phyloP scores from a whole-genome alignment of 169 alveolate genomes.

The Besnoitia besnoiti region DNA sequence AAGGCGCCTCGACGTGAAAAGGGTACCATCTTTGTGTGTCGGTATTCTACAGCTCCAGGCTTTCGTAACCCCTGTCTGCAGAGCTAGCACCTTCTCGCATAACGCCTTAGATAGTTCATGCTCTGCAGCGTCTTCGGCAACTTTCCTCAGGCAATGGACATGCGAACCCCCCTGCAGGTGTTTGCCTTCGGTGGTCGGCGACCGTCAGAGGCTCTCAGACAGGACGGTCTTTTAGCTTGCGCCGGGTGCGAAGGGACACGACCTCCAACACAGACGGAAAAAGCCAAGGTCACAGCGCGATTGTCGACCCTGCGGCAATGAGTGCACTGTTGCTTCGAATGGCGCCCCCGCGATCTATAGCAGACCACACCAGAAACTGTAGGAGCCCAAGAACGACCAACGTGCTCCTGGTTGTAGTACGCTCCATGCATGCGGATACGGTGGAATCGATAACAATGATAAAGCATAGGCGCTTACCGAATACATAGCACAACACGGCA shows the following conservation, averaged over 20 bases:
- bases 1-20: too few relatives aligned
- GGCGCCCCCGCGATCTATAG: not conserved
- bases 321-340: slow-evolving; percentile 22
- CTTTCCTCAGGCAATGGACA: too few relatives aligned
- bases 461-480: too few relatives aligned
- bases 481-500: too few relatives aligned
- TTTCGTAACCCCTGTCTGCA: too few relatives aligned
- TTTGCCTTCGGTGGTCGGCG: not conserved
- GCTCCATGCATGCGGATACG: too few relatives aligned
- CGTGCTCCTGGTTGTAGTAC: not conserved
- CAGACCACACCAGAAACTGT: not conserved
- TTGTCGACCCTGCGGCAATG: not conserved
- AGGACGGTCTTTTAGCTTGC: not conserved
- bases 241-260: not conserved
- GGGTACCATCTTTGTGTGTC: too few relatives aligned
- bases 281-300: not conserved
- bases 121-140: too few relatives aligned
- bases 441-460: too few relatives aligned
- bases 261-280: not conserved
- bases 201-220: not conserved
- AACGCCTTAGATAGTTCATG: too few relatives aligned
- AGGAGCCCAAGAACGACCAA: not conserved
- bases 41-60: too few relatives aligned
- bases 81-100: too few relatives aligned
- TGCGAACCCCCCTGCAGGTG: not conserved